Evolutionary conservation across 345 rosid genomes (phyloP), one percentile per base, ranked within the genome.

Genomic region (Eucalyptus pauciflora): DNA sequence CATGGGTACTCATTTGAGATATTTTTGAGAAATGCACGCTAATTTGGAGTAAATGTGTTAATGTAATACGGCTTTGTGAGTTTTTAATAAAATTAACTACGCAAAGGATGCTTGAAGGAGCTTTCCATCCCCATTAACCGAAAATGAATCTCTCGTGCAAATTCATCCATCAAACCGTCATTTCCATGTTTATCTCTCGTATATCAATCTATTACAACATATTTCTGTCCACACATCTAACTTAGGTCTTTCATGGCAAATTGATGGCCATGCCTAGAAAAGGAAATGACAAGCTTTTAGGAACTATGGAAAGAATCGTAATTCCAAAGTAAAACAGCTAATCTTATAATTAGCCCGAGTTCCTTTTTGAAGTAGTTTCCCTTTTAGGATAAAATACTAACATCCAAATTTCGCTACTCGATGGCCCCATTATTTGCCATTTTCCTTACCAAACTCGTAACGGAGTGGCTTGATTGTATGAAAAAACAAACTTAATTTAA

Each of bases 31-130:
- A 69, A 31, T 9, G 24, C 7, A 31, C 2, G 6, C 1, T 33
- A 33, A 31, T 31, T 69, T 69, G 11, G 13, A 69, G 24, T 17
- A 41, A 69, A 8, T 8, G 24, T 33, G 43, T 69, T 20, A 8
- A 17, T 33, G 7, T 17, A 0, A 64, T 69, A 33, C 0, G 24
- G 43, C 2, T 33, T 8, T 69, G 80, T 69, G 43, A 16, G 37
- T 31, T 33, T 17, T 69, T 69, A 5, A 5, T 33, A 1, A 33
- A 31, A 69, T 17, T 33, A 3, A 69, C 4, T n/a, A n/a, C n/a
- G 43, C 43, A 69, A 31, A 17, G 80, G 45, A 33, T 45, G 80
- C 8, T 33, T 69, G 45, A 69, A 33, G 45, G 24, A 33, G 22
- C 11, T 69, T 31, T 69, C 80, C 15, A 13, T 64, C 33, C 71